Evolutionary conservation across 176 grass and related monocot genomes (phyloP).

Genomic region (Triticum urartu): DNA sequence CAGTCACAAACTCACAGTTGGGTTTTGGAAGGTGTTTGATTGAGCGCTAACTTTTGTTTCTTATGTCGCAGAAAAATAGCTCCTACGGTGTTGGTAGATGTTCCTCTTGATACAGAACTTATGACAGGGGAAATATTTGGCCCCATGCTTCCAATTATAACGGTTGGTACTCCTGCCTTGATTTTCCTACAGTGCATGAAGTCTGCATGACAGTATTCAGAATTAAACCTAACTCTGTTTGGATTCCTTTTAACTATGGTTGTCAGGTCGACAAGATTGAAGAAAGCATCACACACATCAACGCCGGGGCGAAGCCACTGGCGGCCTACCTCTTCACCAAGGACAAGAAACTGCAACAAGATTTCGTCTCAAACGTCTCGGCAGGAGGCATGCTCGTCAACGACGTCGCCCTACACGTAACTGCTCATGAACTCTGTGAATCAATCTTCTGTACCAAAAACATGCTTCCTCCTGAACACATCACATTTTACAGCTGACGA

Average conservation of each 20-base stretch:
- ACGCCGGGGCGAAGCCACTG: conserved; percentile 66
- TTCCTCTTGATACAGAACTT: conserved; percentile 59
- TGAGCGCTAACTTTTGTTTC: conserved; percentile 1
- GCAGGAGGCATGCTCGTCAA: conserved; percentile 90
- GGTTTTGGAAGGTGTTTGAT: background rate
- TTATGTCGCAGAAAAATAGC: conserved; percentile 63
- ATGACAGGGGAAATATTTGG: conserved; percentile 86
- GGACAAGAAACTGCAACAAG: conserved; percentile 65
- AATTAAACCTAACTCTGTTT: background rate
- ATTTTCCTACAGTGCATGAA: background rate
- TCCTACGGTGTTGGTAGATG: conserved; percentile 77
- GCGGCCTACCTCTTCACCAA: conserved; percentile 95
- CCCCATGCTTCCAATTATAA: conserved; percentile 80
- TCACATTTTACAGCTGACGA: conserved; percentile 46
- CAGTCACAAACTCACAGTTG: background rate
- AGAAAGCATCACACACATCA: conserved; percentile 67
- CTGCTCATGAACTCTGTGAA: background rate
- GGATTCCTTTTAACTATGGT: background rate
- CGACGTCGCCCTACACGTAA: conserved; percentile 75
- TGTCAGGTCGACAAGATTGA: conserved; percentile 78
- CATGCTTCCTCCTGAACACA: no score
- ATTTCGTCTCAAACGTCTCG: conserved; percentile 56
- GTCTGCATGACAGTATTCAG: background rate
- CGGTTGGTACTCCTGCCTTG: conserved; percentile 42
- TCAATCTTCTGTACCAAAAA: background rate